Percentiles rank a stretch among this genome's conserved stretches.
Evolutionary conservation across 768 basidiomycete genomes (phyloP).

Genomic region (Scleroderma bovista): DNA sequence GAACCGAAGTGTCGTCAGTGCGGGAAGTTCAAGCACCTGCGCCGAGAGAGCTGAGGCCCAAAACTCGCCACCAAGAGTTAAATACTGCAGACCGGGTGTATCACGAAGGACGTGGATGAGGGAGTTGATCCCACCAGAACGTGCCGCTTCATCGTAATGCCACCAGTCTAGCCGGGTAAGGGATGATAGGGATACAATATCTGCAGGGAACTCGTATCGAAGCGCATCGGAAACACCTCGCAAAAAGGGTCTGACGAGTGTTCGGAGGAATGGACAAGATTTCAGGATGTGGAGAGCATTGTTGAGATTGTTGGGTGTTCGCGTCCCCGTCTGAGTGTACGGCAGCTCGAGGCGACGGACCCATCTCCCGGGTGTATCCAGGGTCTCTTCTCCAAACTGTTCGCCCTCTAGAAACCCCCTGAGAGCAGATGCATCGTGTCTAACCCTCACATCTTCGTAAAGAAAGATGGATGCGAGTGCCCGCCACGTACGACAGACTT

Average conservation of each 20-base stretch:
- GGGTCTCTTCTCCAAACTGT: slow-evolving; percentile 7
- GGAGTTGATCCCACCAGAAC: slow-evolving; percentile 63
- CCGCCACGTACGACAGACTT: slow-evolving; percentile 58
- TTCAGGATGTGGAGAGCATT: slow-evolving; percentile 44
- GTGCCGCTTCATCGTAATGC: slow-evolving; percentile 50
- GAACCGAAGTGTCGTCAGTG: slow-evolving; percentile 51
- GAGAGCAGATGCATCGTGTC: slow-evolving; percentile 26
- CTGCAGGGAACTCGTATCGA: slow-evolving; percentile 50
- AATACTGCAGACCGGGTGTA: slow-evolving; percentile 53
- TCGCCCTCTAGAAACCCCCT: slow-evolving; percentile 24
- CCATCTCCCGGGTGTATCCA: slow-evolving; percentile 26
- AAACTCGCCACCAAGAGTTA: slow-evolving; percentile 47
- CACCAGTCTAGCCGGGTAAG: slow-evolving; percentile 67
- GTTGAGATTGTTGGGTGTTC: slow-evolving; percentile 20
- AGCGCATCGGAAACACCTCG: slow-evolving; percentile 18
- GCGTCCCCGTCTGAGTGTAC: slow-evolving; percentile 47
- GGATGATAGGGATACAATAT: slow-evolving; percentile 40
- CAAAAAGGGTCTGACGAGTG: slow-evolving; percentile 46
- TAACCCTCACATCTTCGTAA: slow-evolving; percentile 50
- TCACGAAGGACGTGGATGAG: slow-evolving; percentile 45
- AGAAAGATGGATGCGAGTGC: slow-evolving; percentile 39
- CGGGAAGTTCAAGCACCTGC: slow-evolving; percentile 35
- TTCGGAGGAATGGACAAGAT: slow-evolving; percentile 45
- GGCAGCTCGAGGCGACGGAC: slow-evolving; percentile 58
- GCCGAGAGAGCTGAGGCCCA: slow-evolving; percentile 19